These are phyloP conservation scores for Dactylonectria macrodidyma DNA, from an alignment of 2,329 filamentous ascomycete species.

Conservation along the genomic window DNA sequence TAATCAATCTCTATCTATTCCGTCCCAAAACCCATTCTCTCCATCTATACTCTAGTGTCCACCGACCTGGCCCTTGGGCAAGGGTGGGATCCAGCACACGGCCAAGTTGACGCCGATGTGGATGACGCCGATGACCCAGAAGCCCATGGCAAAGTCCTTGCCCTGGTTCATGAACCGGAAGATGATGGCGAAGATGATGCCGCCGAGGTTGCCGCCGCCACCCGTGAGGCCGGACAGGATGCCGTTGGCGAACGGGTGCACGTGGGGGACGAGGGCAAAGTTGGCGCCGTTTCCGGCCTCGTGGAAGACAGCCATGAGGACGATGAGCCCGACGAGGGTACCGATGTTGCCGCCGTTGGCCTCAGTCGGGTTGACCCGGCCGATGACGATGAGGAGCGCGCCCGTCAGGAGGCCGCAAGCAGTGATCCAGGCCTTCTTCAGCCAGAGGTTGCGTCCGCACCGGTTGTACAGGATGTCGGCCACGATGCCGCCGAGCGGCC, in stretches of 20 bases:
- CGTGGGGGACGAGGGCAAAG: slow-evolving; percentile 89
- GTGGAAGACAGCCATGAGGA: slow-evolving; percentile 84
- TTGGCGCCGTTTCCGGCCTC: slow-evolving; percentile 90
- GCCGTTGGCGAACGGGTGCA: slow-evolving; percentile 87
- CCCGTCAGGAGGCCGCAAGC: slow-evolving; percentile 73
- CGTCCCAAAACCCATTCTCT: not conserved
- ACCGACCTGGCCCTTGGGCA: slow-evolving; percentile 64
- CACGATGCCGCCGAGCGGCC: slow-evolving; percentile 75
- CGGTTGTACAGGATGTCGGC: slow-evolving; percentile 65
- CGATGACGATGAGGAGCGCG: slow-evolving; percentile 72
- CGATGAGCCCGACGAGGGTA: slow-evolving; percentile 83
- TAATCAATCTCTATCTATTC: too few species aligned
- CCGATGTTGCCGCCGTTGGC: slow-evolving; percentile 56
- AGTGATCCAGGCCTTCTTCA: slow-evolving; percentile 63
- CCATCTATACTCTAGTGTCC: slow-evolving; percentile 39
- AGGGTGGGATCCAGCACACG: slow-evolving; percentile 69
- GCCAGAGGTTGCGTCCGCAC: slow-evolving; percentile 53
- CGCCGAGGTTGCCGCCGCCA: slow-evolving; percentile 86
- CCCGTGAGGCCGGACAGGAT: slow-evolving; percentile 83
- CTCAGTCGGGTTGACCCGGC: slow-evolving; percentile 73
- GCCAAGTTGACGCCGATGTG: slow-evolving; percentile 78
- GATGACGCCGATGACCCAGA: slow-evolving; percentile 89
- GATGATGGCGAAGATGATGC: slow-evolving; percentile 88
- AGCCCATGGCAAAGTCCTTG: slow-evolving; percentile 75
- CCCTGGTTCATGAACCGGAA: slow-evolving; percentile 78